These are phyloP conservation scores for Apophysomyces sp. DNA, from an alignment of 371 early-diverging fungal species.

Conservation along the genomic window DNA sequence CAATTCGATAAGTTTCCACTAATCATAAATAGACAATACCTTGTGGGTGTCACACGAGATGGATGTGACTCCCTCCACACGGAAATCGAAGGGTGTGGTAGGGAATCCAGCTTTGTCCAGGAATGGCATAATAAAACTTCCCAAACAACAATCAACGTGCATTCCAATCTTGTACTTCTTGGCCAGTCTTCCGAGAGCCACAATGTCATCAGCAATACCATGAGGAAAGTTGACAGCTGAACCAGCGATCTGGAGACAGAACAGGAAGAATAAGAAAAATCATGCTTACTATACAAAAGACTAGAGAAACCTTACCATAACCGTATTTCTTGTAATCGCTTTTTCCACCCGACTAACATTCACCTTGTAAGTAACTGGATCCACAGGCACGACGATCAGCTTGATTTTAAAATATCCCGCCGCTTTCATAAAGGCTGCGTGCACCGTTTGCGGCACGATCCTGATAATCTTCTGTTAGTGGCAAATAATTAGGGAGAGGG, in stretches of 20 bases:
- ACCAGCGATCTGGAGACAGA: constrained; percentile 67
- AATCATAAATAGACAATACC: constrained; percentile 26
- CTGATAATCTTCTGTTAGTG: constrained; percentile 31
- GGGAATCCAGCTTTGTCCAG: constrained; percentile 90
- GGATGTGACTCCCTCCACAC: constrained; percentile 92
- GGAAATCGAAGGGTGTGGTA: constrained; percentile 83
- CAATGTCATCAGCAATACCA: constrained; percentile 92
- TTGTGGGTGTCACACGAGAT: constrained; percentile 98
- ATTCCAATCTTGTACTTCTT: constrained; percentile 79
- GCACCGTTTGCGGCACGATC: constrained; percentile 87
- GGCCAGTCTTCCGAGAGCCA: constrained; percentile 79
- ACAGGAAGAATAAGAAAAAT: background rate
- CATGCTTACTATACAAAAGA: background rate
- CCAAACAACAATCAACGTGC: constrained; percentile 96
- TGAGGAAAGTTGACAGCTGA: constrained; percentile 94
- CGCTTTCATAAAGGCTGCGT: constrained; percentile 96
- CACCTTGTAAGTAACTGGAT: constrained; percentile 75
- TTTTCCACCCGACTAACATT: constrained; percentile 69
- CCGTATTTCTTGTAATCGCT: constrained; percentile 89
- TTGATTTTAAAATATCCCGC: constrained; percentile 89
- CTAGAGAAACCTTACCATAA: constrained; percentile 57
- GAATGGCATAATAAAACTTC: constrained; percentile 95
- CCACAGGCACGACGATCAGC: constrained; percentile 81
- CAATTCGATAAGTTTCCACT: background rate
- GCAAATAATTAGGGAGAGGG: background rate